A percentile compares a stretch with the other conserved stretches of the same genome.
These are phyloP conservation scores for Aspergillus thermomutatus DNA, from an alignment of 2,329 filamentous ascomycete genomes.

Conservation along the genomic window DNA sequence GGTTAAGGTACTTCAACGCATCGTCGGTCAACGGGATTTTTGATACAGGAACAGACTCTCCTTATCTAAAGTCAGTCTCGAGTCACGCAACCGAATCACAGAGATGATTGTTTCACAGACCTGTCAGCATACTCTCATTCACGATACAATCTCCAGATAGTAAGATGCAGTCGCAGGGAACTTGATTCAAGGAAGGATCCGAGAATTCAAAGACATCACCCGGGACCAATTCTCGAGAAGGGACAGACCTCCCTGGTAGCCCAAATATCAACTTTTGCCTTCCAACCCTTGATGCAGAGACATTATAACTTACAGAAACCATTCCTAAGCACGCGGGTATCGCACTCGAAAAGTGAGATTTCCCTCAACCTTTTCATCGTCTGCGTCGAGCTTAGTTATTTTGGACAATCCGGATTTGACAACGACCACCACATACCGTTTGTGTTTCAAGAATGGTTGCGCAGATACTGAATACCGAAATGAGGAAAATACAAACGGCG, in stretches of 20 bases:
- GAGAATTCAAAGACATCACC: constrained; percentile 97
- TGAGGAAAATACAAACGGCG: constrained; percentile 87
- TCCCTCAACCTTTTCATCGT: constrained; percentile 89
- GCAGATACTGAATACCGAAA: constrained; percentile 87
- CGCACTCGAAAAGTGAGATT: constrained; percentile 91
- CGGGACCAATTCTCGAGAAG: constrained; percentile 84
- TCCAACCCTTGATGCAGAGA: background rate
- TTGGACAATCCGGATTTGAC: constrained; percentile 1
- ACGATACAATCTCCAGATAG: constrained; percentile 95
- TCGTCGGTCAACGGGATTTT: constrained; percentile 83
- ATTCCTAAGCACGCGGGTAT: constrained; percentile 86
- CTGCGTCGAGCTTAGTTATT: constrained; percentile 34
- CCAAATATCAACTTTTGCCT: constrained; percentile 4
- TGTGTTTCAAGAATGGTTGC: constrained; percentile 88
- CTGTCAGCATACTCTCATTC: constrained; percentile 98
- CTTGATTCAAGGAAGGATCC: constrained; percentile 80
- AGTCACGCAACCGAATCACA: background rate
- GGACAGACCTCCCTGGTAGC: constrained; percentile 72
- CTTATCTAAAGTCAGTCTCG: constrained; percentile 38
- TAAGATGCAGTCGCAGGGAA: constrained; percentile 88
- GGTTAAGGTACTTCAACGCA: constrained; percentile 69
- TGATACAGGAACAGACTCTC: constrained; percentile 94
- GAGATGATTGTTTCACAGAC: constrained; percentile 28
- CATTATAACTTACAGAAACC: constrained; percentile 70
- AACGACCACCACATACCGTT: constrained; percentile 53